Evolutionary conservation across 2,329 filamentous ascomycete species (phyloP), one percentile per base, ranked within the genome.

Genomic region (Aspergillus candidus): DNA sequence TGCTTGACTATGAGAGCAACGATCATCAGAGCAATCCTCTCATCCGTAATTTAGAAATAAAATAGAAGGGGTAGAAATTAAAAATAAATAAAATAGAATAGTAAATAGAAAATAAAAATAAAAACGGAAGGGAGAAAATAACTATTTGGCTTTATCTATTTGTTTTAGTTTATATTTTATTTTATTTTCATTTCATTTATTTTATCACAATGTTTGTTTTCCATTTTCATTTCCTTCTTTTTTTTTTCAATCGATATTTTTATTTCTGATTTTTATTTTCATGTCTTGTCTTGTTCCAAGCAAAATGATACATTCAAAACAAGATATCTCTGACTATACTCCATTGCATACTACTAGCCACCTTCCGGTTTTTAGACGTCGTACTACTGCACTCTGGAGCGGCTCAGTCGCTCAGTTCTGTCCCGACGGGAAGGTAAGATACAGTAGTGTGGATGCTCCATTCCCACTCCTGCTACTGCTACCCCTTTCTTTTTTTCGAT

Each of bases 381-480:
- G 22, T 27, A 27, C 22, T 27, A 27, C 22, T 27, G 22, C 22
- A 27, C 22, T 27, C 22, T 27, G 22, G 22, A 38, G 15, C 31
- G 30, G 15, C 31, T 18, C 18, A 34, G 37, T 43, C 27, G 31
- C 46, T 18, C 46, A 48, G 40, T 43, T 51, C 34, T 41, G 40
- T 61, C 60, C 61, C 61, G 58, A 60, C 59, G 61, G 59, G 57
- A 55, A 50, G 56, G 57, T 55, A 51, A 63, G 60, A 60, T 56
- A 58, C 57, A 49, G 47, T 45, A 47, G 47, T 49, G 47, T 49
- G 52, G 47, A 41, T 52, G 44, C 47, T 35, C 29, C 29, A 32
- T 35, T 35, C 42, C 35, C 41, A 47, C 46, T 36, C 49, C 47
- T 48, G 56, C 57, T 57, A 47, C 46, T 36, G 47, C 47, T 48